A percentile compares a stretch with the other conserved stretches of the same genome.
These are phyloP conservation scores for Aspergillus udagawae DNA, from an alignment of 2,329 filamentous ascomycete species.

Conservation along the genomic window DNA sequence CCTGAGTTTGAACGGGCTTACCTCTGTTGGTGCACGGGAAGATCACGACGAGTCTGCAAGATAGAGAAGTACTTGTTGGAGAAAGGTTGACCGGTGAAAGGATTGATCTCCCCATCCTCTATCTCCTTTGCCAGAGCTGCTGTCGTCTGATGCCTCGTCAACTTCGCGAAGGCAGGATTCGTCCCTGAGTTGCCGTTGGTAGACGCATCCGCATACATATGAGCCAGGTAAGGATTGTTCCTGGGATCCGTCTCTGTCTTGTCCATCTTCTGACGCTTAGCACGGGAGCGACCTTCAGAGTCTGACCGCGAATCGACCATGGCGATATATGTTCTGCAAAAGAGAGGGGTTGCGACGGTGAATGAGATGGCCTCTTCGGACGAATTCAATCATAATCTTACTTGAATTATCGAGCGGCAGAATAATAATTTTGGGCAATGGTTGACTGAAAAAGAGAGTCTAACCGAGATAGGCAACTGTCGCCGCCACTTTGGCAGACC, in stretches of 20 bases:
- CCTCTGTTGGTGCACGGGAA: slow-evolving; percentile 90
- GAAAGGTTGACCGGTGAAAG: slow-evolving; percentile 75
- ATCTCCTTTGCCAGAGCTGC: slow-evolving; percentile 66
- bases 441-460: slow-evolving; percentile 14
- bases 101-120: slow-evolving; percentile 78
- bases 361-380: slow-evolving; percentile 2
- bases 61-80: slow-evolving; percentile 88
- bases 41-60: slow-evolving; percentile 72
- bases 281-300: slow-evolving; percentile 46
- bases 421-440: slow-evolving; percentile 4
- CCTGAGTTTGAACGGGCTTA: slow-evolving; percentile 37
- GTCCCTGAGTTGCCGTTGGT: slow-evolving; percentile 27
- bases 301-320: slow-evolving; percentile 59
- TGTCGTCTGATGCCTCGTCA: slow-evolving; percentile 78
- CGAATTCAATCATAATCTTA: slow-evolving; percentile 18
- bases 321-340: slow-evolving; percentile 13
- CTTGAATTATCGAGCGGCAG: slow-evolving; percentile 1
- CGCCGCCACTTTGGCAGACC: slow-evolving; percentile 17
- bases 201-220: slow-evolving; percentile 65
- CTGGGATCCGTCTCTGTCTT: slow-evolving; percentile 48
- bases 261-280: slow-evolving; percentile 54
- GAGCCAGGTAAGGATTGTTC: slow-evolving; percentile 85
- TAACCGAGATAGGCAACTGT: slow-evolving; percentile 28
- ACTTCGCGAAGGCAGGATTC: slow-evolving; percentile 56
- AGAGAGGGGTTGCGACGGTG: slow-evolving; percentile 10